Base-by-base conservation (phyloP, 495 filamentous ascomycete species). In the Annulohypoxylon moriforme region DNA sequence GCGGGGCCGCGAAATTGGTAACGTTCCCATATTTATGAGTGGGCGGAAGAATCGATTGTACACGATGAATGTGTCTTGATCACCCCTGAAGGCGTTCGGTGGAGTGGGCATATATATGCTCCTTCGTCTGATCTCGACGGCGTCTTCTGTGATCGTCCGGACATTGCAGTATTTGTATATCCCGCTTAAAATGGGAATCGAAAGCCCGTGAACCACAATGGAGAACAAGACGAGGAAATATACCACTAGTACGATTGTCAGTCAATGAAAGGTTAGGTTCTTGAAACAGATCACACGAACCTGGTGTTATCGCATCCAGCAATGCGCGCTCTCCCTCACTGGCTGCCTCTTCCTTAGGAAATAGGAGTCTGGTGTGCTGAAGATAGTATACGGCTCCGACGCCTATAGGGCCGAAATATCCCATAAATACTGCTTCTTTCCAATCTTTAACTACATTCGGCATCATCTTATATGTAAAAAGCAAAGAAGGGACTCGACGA, bases 321-420 rank as follows among this genome's bases (percentile, higher is more conserved):
- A 89, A 63, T 55, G 78, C 75, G n/a, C 85, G 86, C 49, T 88
- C 85, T 69, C 87, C 85, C 1, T 58, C 67, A 69, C 87, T 86
- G n/a, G 84, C 86, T 25, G 81, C 55, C 8, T 83, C 81, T 5
- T 81, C 81, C 34, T 82, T 77, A 3, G 85, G 85, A 60, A 89
- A 87, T 22, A 90, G 77, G 59, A 86, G 76, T 25, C 84, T 83
- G 0, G 87, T 82, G 72, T 89, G 86, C 71, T 89, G 84, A 11
- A 96, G 86, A 77, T 97, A 97, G 80, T 96, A 96, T 34, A 96
- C 84, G 1, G 94, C 92, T 31, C 90, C 90, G 22, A 95, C 92
- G 18, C 94, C 94, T 65, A 97, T 96, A 4, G 94, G 94, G 1
- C 93, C 93, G 75, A 97, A 97, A 79, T 95, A 95, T 10, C 94